Conservation (phyloP, 352 stramenopile genomes). For the Pythium aquatile region DNA sequence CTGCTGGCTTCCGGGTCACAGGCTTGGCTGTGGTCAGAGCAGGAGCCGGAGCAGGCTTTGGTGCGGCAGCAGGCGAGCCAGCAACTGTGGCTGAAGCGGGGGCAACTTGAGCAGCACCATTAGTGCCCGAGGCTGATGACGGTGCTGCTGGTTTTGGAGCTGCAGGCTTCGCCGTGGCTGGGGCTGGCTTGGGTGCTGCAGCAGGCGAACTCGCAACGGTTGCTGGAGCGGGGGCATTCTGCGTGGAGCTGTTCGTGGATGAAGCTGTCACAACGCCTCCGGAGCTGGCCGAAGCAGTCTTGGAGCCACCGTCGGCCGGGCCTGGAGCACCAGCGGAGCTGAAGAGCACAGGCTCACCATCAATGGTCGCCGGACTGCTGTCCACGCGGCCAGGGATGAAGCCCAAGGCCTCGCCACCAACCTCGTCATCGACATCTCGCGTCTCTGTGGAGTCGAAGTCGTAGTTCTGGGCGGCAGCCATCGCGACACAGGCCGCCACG, state of each 20-base stretch:
- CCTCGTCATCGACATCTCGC: neutral
- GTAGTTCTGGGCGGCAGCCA: conserved; percentile 2
- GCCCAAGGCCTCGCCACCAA: conserved; percentile 1
- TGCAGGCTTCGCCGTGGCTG: conserved; percentile 4
- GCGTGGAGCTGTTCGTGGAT: neutral
- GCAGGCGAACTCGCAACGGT: conserved; percentile 4
- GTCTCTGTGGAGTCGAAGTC: neutral
- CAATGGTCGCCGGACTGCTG: neutral
- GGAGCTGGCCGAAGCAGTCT: neutral
- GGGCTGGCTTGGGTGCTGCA: neutral
- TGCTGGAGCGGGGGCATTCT: neutral
- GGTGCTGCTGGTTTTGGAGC: conserved; percentile 1
- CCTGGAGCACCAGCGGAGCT: neutral
- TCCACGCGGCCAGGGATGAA: neutral
- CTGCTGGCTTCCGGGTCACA: neutral
- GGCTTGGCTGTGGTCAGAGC: neutral
- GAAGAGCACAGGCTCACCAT: neutral
- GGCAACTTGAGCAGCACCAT: neutral
- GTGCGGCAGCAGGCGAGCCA: neutral
- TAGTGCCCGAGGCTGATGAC: neutral
- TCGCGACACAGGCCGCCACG: neutral
- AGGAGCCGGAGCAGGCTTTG: neutral
- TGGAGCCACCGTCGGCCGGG: neutral
- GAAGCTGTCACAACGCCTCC: neutral
- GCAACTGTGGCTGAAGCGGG: neutral